A percentile compares a stretch with the other conserved stretches of the same genome.
phyloP scores from a whole-genome alignment of 805 yeast species.

The Candida sanyiensis region DNA sequence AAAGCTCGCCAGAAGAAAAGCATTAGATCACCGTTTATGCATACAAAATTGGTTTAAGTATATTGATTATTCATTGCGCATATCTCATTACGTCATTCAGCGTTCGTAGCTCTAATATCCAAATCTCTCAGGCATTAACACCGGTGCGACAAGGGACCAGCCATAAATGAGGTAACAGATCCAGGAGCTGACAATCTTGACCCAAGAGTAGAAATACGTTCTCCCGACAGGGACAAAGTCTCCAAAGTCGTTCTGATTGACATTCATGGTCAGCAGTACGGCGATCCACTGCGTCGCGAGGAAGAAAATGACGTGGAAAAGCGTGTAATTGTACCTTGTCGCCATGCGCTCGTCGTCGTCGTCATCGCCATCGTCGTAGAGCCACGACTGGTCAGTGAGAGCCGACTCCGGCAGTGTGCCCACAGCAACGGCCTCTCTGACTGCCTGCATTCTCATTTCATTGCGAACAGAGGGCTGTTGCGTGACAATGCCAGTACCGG shows the following conservation, averaged over 20 bases:
- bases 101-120: constrained; percentile 19
- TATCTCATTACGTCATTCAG: neutral
- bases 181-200: constrained; percentile 89
- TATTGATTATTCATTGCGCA: neutral
- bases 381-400: constrained; percentile 62
- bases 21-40: too few species aligned
- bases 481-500: constrained; percentile 31
- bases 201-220: constrained; percentile 93
- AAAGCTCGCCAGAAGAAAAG: too few species aligned
- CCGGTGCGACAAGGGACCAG: constrained; percentile 92
- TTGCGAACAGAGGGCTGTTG: constrained; percentile 50
- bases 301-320: constrained; percentile 88
- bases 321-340: constrained; percentile 77
- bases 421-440: constrained; percentile 90
- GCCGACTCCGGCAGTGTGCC: constrained; percentile 95
- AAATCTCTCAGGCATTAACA: constrained; percentile 85
- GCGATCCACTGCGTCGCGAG: constrained; percentile 97
- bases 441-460: constrained; percentile 80
- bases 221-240: constrained; percentile 96
- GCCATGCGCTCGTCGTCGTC: constrained; percentile 54
- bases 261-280: constrained; percentile 86
- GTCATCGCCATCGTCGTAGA: constrained; percentile 37
- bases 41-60: too few species aligned
- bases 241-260: constrained; percentile 74
- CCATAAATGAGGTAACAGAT: constrained; percentile 78